phyloP scores from a whole-genome alignment of 495 filamentous ascomycete species.

The Amorphotheca resinae region DNA sequence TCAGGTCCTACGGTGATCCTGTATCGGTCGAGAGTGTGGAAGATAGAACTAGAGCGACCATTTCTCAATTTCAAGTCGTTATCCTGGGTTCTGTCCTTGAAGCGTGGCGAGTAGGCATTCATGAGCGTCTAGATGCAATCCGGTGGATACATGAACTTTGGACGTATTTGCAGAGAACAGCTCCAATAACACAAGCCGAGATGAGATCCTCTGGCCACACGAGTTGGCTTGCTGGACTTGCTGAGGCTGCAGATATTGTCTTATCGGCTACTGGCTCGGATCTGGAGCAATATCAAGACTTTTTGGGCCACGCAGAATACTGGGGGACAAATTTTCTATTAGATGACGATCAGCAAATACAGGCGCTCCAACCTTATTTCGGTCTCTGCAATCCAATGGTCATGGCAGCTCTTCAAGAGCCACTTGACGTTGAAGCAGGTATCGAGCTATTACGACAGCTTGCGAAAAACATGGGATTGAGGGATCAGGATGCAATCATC shows the following conservation, averaged over 20 bases:
- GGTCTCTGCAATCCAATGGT: not conserved
- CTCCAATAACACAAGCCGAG: not conserved
- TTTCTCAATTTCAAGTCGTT: not conserved
- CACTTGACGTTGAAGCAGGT: not conserved
- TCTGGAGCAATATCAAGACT: not conserved
- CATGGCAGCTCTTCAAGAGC: not conserved
- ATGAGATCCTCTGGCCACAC: not conserved
- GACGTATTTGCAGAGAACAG: not conserved
- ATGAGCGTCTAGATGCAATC: not conserved
- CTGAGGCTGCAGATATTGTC: not conserved
- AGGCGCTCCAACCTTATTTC: not conserved
- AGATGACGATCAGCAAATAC: not conserved
- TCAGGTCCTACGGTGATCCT: constrained; percentile 1
- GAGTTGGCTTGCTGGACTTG: not conserved
- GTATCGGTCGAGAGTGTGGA: not conserved
- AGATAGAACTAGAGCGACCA: not conserved
- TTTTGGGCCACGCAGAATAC: not conserved
- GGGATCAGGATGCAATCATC: not conserved
- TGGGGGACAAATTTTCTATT: not conserved
- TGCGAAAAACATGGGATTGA: not conserved
- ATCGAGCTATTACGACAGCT: not conserved
- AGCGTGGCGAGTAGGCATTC: not conserved
- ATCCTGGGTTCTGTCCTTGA: not conserved
- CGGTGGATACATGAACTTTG: not conserved
- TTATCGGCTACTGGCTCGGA: not conserved